Evolutionary conservation across 208 protist genomes (phyloP).

Genomic region (Trypanosoma rangeli): DNA sequence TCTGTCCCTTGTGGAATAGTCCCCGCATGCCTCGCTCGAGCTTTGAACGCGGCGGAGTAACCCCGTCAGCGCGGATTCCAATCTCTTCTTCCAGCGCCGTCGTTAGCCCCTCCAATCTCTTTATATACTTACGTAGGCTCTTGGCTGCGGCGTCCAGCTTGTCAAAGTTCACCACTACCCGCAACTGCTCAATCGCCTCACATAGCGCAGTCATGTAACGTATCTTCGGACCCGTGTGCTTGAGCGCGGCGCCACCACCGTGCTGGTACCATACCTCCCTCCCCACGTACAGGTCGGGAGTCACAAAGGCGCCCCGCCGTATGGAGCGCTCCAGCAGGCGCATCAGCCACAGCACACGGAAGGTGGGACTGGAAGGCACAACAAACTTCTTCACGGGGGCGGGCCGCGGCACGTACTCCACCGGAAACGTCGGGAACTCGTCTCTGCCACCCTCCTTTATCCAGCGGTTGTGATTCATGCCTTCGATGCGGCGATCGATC

Average conservation of each 20-base stretch:
- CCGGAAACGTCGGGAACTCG: conserved; percentile 59
- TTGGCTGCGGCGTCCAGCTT: conserved; percentile 45
- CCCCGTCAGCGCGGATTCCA: conserved; percentile 39
- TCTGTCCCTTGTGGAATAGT: conserved; percentile 60
- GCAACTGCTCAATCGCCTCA: conserved; percentile 60
- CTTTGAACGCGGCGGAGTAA: conserved; percentile 33
- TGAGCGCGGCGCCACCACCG: conserved; percentile 44
- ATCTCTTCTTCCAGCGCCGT: conserved; percentile 51
- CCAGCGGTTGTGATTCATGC: conserved; percentile 47
- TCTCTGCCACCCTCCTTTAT: conserved; percentile 39
- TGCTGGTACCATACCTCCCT: conserved; percentile 78
- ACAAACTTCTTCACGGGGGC: conserved; percentile 66
- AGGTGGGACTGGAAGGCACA: conserved; percentile 39
- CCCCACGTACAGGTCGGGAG: conserved; percentile 74
- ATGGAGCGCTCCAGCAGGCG: conserved; percentile 68
- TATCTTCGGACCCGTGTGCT: conserved; percentile 55
- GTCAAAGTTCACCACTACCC: conserved; percentile 47
- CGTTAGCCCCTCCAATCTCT: conserved; percentile 41
- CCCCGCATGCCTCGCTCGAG: conserved; percentile 41
- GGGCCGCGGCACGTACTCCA: conserved; percentile 55
- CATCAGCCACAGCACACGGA: conserved; percentile 84
- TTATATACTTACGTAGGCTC: conserved; percentile 47
- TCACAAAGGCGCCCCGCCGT: conserved; percentile 71
- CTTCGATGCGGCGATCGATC: conserved; percentile 57
- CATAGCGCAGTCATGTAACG: conserved; percentile 67